Evolutionary conservation across 768 basidiomycete species (phyloP), one percentile per base, ranked within the genome.

Genomic region (Daedaleopsis nitida): DNA sequence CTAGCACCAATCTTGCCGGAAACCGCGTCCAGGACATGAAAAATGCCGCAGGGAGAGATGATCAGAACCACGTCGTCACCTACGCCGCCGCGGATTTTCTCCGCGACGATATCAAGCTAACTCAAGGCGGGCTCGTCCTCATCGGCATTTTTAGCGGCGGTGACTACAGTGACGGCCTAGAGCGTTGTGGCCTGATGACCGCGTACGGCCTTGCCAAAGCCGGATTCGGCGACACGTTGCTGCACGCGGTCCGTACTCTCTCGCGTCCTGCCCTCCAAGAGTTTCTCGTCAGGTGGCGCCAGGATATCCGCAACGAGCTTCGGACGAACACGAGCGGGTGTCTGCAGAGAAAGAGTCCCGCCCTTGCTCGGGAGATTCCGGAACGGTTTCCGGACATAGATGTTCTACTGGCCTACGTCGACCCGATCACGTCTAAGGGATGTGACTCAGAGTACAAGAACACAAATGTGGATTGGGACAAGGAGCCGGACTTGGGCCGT

Each of bases 111-210:
- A 72, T 84, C 47, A 64, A 84, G 19, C 86, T 89, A 34, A 88
- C 76, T 21, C 73, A 75, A 27, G 74, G 86, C 32, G 92, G 93
- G 2, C 78, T 92, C 66, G 88, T 95, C 54, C 83, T 96, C 24
- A 88, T 95, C 47, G 94, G 87, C 2, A 78, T 96, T 1, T 79
- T 95, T 67, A 86, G 86, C n/a, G 95, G 95, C 0, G 95, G 95
- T 0, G 95, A 98, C 72, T 98, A 97, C 66, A 83, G 91, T 54
- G 88, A 80, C 14, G 91, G 91, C 17, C 74, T 92, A 10, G 69
- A 77, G 10, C 80, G 87, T 5, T 92, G 87, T 66, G 93, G 93
- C 3, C 75, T 83, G 21, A 81, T 80, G 21, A 92, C 85, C 50
- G 86, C 94, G 0, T 84, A 87, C 50, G 93, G 83, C 12, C 83